Percentiles rank a stretch among this genome's conserved stretches.
Conservation (phyloP, 495 filamentous ascomycete species). For the Parmelia sp. region DNA sequence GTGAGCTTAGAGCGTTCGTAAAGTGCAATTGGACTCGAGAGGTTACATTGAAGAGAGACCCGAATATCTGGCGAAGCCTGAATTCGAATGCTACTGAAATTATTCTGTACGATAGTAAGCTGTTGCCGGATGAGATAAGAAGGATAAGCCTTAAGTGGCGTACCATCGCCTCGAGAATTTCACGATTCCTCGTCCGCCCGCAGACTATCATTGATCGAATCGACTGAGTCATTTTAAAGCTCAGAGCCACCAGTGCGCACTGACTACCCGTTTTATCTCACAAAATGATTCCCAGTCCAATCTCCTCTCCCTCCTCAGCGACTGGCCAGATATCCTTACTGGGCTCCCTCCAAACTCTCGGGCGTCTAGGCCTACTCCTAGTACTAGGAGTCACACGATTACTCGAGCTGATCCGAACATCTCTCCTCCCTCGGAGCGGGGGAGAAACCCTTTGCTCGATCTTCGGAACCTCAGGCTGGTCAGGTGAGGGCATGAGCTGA, state of each 20-base stretch:
- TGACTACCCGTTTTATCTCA: not conserved
- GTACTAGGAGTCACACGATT: slow-evolving; percentile 21
- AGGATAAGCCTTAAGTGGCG: not conserved
- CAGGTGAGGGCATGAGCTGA: slow-evolving; percentile 2
- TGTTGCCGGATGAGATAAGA: no score
- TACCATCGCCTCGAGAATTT: not conserved
- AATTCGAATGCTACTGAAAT: no score
- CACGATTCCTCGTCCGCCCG: not conserved
- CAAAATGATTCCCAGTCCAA: slow-evolving; percentile 19
- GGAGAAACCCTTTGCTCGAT: slow-evolving; percentile 16
- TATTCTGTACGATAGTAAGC: no score
- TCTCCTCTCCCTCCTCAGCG: slow-evolving; percentile 29
- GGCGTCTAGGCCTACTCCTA: slow-evolving; percentile 32
- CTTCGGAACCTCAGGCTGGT: not conserved
- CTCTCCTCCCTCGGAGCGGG: slow-evolving; percentile 29
- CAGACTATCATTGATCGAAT: not conserved
- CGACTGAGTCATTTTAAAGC: not conserved
- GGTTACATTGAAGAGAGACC: not conserved
- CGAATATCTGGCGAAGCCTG: no score
- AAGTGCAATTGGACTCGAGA: not conserved
- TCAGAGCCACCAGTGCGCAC: not conserved
- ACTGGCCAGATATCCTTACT: slow-evolving; percentile 37
- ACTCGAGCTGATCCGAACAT: slow-evolving; percentile 19
- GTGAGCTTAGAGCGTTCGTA: not conserved
- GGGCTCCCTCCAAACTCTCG: slow-evolving; percentile 37